Evolutionary conservation across 2,329 filamentous ascomycete genomes (phyloP).

Genomic region (Trichoderma afroharzianum): DNA sequence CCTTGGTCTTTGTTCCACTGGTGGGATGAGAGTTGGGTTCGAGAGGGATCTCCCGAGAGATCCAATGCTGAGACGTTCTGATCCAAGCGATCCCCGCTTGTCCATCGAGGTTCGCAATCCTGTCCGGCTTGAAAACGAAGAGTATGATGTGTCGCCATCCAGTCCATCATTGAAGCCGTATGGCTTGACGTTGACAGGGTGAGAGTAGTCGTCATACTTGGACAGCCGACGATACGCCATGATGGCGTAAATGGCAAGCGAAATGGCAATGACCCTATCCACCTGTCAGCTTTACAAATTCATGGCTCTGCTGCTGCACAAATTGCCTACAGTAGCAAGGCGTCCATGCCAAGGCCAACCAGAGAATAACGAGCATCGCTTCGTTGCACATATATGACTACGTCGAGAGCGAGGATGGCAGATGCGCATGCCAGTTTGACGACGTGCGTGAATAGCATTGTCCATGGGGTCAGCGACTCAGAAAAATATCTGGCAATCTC

Average conservation of each 20-base stretch:
- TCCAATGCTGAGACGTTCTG: conserved; percentile 30
- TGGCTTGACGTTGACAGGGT: conserved; percentile 47
- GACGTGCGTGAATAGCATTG: conserved; percentile 49
- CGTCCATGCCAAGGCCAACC: conserved; percentile 47
- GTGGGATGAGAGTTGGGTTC: conserved; percentile 23
- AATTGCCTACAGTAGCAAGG: conserved; percentile 44
- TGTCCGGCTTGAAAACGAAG: conserved; percentile 25
- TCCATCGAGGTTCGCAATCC: conserved; percentile 26
- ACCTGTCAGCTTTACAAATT: background rate
- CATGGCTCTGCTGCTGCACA: background rate
- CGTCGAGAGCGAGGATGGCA: conserved; percentile 48
- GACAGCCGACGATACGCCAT: conserved; percentile 46
- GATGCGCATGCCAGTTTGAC: conserved; percentile 47
- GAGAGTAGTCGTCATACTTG: conserved; percentile 48
- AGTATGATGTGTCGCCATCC: conserved; percentile 28
- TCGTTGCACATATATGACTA: conserved; percentile 46
- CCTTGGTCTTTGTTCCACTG: conserved; percentile 25
- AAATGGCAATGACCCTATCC: conserved; percentile 40
- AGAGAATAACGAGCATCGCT: conserved; percentile 46
- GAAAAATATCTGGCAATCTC: conserved; percentile 45
- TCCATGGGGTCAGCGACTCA: conserved; percentile 52
- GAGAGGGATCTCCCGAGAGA: conserved; percentile 18
- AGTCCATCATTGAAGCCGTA: conserved; percentile 42
- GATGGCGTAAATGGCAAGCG: conserved; percentile 45
- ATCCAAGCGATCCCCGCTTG: conserved; percentile 26